These are phyloP conservation scores for Salicornia ramosissima DNA, from an alignment of 148 eudicot genomes.

Conservation along the genomic window DNA sequence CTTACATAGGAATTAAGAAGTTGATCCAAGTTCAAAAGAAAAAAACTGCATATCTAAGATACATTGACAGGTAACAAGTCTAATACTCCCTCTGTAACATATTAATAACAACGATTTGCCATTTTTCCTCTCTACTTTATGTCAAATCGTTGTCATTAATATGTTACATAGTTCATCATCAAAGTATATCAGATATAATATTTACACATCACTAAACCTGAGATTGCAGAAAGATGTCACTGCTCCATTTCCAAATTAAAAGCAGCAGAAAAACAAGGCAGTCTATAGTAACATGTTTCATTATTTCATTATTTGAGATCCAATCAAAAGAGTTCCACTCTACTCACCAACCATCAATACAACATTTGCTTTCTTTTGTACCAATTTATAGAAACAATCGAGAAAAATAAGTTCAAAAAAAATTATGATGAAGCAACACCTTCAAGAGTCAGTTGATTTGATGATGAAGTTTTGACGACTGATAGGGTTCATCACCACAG, in stretches of 20 bases:
- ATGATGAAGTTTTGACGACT: slow-evolving; percentile 47
- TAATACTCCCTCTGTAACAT: no score
- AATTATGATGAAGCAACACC: slow-evolving; percentile 18
- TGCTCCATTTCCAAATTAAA: background rate
- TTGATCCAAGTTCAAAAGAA: no score
- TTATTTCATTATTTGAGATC: slow-evolving; percentile 9
- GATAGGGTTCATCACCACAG: slow-evolving; percentile 46
- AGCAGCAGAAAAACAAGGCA: background rate
- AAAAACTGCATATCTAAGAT: no score
- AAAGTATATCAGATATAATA: no score
- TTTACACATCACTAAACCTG: no score
- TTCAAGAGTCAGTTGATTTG: slow-evolving; percentile 31
- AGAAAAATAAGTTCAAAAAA: background rate
- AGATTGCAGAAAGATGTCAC: no score
- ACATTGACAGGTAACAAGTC: no score
- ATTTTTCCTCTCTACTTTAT: no score
- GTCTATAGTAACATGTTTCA: slow-evolving; percentile 3
- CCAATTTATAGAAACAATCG: background rate
- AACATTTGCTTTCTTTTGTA: background rate
- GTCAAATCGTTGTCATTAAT: no score
- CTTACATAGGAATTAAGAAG: no score
- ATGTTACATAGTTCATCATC: no score
- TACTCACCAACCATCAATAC: slow-evolving; percentile 9
- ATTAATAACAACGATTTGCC: no score
- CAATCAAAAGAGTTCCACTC: background rate